A percentile compares a stretch with the other conserved stretches of the same genome.
Evolutionary conservation across 306 rosid genomes (phyloP).

Genomic region (Cicer judaicum): DNA sequence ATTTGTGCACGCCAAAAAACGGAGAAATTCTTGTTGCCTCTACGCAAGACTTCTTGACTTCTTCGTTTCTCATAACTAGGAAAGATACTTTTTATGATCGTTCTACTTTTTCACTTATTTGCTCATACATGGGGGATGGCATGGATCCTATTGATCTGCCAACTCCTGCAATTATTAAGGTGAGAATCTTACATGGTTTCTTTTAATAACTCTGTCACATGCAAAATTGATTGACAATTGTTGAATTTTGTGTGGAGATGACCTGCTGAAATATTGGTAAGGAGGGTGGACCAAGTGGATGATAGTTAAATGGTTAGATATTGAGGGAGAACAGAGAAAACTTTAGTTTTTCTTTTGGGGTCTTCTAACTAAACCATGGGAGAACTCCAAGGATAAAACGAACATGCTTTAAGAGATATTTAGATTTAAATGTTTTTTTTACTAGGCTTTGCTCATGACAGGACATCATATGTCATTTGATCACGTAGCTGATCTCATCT

Average conservation of each 20-base stretch:
- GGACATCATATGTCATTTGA: not conserved
- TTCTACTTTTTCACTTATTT: slow-evolving; percentile 80
- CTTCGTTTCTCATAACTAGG: slow-evolving; percentile 91
- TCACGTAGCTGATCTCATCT: not conserved
- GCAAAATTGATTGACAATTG: not conserved
- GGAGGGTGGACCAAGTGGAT: not conserved
- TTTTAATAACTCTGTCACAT: slow-evolving; percentile 12
- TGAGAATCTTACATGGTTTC: slow-evolving; percentile 40
- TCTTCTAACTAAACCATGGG: not conserved
- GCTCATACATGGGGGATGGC: slow-evolving; percentile 91
- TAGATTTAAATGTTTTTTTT: not conserved
- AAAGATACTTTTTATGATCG: slow-evolving; percentile 98
- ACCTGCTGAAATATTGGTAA: slow-evolving; percentile 2
- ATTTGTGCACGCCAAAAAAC: slow-evolving; percentile 96
- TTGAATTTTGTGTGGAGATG: slow-evolving; percentile 26
- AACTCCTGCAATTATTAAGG: slow-evolving; percentile 92
- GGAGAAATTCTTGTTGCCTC: slow-evolving; percentile 98
- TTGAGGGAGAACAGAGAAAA: not conserved
- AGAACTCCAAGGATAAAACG: not conserved
- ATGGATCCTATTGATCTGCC: slow-evolving; percentile 86
- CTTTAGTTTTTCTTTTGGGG: not conserved
- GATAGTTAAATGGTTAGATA: slow-evolving; percentile 1
- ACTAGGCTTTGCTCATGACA: not conserved
- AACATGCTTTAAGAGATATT: not conserved
- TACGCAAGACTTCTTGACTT: slow-evolving; percentile 93